Base-by-base conservation (phyloP, 495 filamentous ascomycete genomes). In the Daldinia decipiens region DNA sequence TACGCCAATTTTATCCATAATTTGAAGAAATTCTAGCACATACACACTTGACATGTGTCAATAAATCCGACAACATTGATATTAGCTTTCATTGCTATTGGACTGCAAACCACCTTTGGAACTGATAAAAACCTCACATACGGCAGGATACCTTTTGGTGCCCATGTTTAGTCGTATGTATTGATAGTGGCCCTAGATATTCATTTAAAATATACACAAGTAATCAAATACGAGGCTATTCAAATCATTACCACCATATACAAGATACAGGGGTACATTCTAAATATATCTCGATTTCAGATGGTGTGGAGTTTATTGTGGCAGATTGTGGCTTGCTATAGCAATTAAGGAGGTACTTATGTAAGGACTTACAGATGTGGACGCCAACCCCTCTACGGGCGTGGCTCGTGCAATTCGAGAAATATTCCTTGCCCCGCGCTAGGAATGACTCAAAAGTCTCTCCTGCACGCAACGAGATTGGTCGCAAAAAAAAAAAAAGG, bases 341-440 rank as follows among this genome's bases (percentile, higher is more conserved):
- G 11, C n/a, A n/a, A 55, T 21, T 24, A 24, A 24, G 21, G 21
- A 29, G 29, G 32, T 34, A 38, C 31, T 40, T 26, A n/a, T n/a
- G n/a, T n/a, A 8, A 13, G 21, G 24, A 32, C 54, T 39, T 38
- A 3, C 1, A 24, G 32, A 34, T 57, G 13, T 11, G 8, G 9
- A 36, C 17, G 24, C 32, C 17, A n/a, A 57, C 58, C 65, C 65
- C 65, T 68, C 65, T 39, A 67, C 52, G 4, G 36, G n/a, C 47
- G 58, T 68, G 65, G 65, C 59, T 63, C 26, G n/a, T 40, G 53
- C 40, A 40, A 34, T 17, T 50, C n/a, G 32, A 65, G 34, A 59
- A 65, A 47, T 61, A 65, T 65, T 65, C 68, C 68, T 61, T 71
- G 68, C 54, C 34, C 68, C 58, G 53, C 59, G 68, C 54, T 56